These are phyloP conservation scores for Phytophthora kernoviae DNA, from an alignment of 352 stramenopile genomes.

Conservation along the genomic window DNA sequence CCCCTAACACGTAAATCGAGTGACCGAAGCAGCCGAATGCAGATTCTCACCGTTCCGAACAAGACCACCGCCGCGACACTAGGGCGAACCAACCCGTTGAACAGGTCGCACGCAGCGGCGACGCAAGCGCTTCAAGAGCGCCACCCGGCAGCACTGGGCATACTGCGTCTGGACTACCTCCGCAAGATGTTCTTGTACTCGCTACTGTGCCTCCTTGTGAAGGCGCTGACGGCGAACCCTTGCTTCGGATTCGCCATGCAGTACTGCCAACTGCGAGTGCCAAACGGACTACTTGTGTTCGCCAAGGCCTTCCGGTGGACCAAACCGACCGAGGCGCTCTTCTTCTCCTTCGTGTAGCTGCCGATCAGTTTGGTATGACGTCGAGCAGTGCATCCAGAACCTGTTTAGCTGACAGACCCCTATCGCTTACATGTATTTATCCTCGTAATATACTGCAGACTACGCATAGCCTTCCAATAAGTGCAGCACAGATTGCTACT, in stretches of 20 bases:
- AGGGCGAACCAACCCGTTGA: neutral
- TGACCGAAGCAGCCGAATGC: constrained; percentile 6
- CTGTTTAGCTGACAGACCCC: no score
- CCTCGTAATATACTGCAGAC: no score
- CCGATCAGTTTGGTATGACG: no score
- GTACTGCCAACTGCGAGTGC: constrained; percentile 27
- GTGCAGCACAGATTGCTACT: no score
- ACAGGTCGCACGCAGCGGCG: constrained; percentile 1
- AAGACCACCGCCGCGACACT: neutral
- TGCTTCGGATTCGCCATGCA: constrained; percentile 30
- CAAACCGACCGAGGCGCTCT: constrained; percentile 21
- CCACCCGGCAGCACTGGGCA: constrained; percentile 2
- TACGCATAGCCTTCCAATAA: no score
- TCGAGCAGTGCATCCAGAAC: no score
- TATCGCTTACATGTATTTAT: no score
- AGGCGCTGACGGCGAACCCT: constrained; percentile 22
- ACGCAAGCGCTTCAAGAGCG: no score
- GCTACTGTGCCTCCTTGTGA: constrained; percentile 26
- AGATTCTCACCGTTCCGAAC: constrained; percentile 2
- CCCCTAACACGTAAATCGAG: neutral
- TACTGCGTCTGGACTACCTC: constrained; percentile 25
- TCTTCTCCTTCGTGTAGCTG: constrained; percentile 29
- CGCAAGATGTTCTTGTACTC: constrained; percentile 30
- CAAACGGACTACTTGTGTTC: constrained; percentile 25
- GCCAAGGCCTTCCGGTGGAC: constrained; percentile 26